Percentiles rank a stretch among this genome's conserved stretches.
Conservation (phyloP, 2,329 filamentous ascomycete species). For the Chalara sp. region DNA sequence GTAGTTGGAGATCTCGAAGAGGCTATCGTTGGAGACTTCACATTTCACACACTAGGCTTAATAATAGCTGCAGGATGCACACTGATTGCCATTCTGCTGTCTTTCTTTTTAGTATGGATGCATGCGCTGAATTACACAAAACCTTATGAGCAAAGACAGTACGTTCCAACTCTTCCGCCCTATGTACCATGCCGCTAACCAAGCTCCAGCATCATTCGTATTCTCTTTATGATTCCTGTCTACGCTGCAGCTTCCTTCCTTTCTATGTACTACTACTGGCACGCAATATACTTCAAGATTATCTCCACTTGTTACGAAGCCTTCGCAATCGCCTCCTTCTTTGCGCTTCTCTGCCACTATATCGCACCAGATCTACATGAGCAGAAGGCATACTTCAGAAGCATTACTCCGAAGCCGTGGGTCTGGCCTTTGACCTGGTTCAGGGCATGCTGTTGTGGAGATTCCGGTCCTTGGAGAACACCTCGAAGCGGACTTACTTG, state of each 20-base stretch:
- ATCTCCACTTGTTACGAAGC: conserved; percentile 83
- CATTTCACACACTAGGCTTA: conserved; percentile 48
- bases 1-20: conserved; percentile 34
- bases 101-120: conserved; percentile 50
- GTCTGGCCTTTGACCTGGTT: conserved; percentile 65
- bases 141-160: conserved; percentile 53
- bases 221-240: conserved; percentile 81
- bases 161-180: conserved; percentile 9
- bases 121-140: conserved; percentile 56
- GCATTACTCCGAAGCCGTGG: conserved; percentile 64
- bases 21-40: conserved; percentile 39
- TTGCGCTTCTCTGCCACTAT: conserved; percentile 75
- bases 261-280: conserved; percentile 65
- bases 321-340: conserved; percentile 83
- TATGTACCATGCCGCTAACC: background rate
- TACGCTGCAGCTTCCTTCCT: conserved; percentile 71
- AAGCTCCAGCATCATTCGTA: conserved; percentile 65
- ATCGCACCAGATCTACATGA: conserved; percentile 69
- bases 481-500: conserved; percentile 77
- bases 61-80: conserved; percentile 43
- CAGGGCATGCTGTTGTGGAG: conserved; percentile 62
- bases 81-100: conserved; percentile 43
- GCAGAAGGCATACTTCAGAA: conserved; percentile 76
- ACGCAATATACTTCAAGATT: conserved; percentile 76
- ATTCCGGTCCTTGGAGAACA: conserved; percentile 63